phyloP scores from a whole-genome alignment of 2,329 filamentous ascomycete genomes.

The Penicillium sp. region DNA sequence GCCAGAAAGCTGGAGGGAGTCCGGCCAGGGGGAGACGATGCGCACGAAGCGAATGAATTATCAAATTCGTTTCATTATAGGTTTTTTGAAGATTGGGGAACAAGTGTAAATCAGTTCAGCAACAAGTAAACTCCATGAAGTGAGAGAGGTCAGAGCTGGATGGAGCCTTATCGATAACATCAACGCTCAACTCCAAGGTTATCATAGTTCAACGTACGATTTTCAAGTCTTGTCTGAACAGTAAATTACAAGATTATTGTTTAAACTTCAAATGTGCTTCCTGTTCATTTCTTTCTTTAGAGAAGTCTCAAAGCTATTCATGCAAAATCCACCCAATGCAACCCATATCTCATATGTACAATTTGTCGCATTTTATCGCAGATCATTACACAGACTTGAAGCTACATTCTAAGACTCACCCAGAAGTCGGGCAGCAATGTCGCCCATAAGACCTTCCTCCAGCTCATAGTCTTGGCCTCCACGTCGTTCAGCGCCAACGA shows the following conservation, averaged over 20 bases:
- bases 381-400: neutral
- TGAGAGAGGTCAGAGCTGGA: neutral
- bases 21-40: neutral
- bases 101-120: neutral
- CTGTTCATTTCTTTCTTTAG: too few species aligned
- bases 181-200: neutral
- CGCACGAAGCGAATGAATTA: too few species aligned
- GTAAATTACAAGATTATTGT: too few species aligned
- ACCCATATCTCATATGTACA: neutral
- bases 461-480: slow-evolving; percentile 77
- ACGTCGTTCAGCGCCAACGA: slow-evolving; percentile 75
- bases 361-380: neutral
- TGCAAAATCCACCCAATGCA: slow-evolving; percentile 3
- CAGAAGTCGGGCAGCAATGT: slow-evolving; percentile 80
- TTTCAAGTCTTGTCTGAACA: too few species aligned
- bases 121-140: neutral
- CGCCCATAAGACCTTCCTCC: slow-evolving; percentile 87
- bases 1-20: neutral
- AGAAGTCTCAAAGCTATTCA: neutral
- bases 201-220: neutral
- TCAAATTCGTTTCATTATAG: neutral
- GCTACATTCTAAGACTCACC: slow-evolving; percentile 55
- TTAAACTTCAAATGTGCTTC: too few species aligned
- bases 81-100: neutral
- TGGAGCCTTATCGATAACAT: slow-evolving; percentile 5